Conservation (phyloP, 805 yeast genomes). For the Candida tibetensis region DNA sequence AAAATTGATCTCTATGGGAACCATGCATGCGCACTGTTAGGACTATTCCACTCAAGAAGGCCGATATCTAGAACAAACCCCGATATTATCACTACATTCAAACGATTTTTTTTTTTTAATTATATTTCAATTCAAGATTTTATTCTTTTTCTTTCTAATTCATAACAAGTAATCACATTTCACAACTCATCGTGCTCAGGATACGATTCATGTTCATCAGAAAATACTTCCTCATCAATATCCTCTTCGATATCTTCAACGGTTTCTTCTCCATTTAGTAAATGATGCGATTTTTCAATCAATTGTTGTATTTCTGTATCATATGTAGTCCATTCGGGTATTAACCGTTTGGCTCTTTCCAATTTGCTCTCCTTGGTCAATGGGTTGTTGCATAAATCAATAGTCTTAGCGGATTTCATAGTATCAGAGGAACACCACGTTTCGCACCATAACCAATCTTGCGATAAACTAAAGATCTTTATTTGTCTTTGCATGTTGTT, state of each 20-base stretch:
- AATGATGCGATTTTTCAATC: conserved; percentile 11
- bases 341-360: conserved; percentile 68
- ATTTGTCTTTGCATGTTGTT: conserved; percentile 72
- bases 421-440: conserved; percentile 81
- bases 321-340: conserved; percentile 74
- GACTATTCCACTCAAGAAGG: too few species aligned
- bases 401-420: conserved; percentile 63
- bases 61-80: too few species aligned
- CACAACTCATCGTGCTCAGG: conserved; percentile 10
- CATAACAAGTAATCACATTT: too few species aligned
- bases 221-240: background rate
- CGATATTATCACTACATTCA: too few species aligned
- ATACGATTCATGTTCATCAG: conserved; percentile 1
- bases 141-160: too few species aligned
- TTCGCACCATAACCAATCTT: conserved; percentile 92
- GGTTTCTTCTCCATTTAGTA: background rate
- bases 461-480: conserved; percentile 69
- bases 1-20: too few species aligned
- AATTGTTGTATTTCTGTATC: conserved; percentile 49
- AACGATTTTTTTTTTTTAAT: too few species aligned
- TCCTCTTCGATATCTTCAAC: background rate
- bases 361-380: conserved; percentile 75
- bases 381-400: conserved; percentile 84
- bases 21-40: too few species aligned
- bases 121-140: too few species aligned